These are phyloP conservation scores for Toxoplasma gondii DNA, from an alignment of 169 alveolate species.

Conservation along the genomic window DNA sequence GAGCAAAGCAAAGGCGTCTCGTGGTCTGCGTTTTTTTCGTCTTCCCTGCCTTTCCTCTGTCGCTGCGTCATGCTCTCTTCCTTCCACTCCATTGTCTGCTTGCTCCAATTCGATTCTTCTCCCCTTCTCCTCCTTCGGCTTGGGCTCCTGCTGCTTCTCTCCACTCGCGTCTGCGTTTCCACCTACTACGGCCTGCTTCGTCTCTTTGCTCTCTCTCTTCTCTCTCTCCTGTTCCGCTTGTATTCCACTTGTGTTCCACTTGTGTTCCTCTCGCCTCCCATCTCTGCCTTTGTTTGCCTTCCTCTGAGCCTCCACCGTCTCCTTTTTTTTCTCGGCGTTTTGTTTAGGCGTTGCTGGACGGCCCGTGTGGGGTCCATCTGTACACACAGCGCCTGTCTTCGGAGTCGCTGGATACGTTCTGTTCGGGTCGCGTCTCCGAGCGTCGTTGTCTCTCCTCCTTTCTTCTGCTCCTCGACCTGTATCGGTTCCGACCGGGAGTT, in stretches of 20 bases:
- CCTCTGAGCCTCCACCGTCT: too few species aligned
- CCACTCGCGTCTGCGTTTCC: neutral
- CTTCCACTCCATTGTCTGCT: too few species aligned
- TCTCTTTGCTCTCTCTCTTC: neutral
- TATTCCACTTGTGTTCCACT: neutral
- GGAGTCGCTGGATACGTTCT: conserved; percentile 54
- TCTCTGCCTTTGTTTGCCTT: neutral
- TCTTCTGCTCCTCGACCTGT: conserved; percentile 59
- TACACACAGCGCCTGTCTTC: conserved; percentile 61
- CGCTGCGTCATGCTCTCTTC: too few species aligned
- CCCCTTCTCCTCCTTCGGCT: conserved; percentile 11
- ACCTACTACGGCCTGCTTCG: neutral
- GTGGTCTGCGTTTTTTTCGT: too few species aligned
- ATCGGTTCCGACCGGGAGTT: conserved; percentile 65
- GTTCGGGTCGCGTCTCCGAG: conserved; percentile 59
- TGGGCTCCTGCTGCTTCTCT: neutral
- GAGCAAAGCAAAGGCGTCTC: too few species aligned
- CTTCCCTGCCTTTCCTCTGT: too few species aligned
- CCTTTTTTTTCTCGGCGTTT: too few species aligned
- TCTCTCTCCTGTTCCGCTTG: neutral
- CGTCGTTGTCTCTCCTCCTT: conserved; percentile 70
- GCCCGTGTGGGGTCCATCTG: conserved; percentile 64
- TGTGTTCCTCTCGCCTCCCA: neutral
- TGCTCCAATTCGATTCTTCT: too few species aligned
- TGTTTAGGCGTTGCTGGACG: conserved; percentile 62